Evolutionary conservation across 306 rosid genomes (phyloP), one percentile per base, ranked within the genome.

Genomic region (Dryas alaskensis): DNA sequence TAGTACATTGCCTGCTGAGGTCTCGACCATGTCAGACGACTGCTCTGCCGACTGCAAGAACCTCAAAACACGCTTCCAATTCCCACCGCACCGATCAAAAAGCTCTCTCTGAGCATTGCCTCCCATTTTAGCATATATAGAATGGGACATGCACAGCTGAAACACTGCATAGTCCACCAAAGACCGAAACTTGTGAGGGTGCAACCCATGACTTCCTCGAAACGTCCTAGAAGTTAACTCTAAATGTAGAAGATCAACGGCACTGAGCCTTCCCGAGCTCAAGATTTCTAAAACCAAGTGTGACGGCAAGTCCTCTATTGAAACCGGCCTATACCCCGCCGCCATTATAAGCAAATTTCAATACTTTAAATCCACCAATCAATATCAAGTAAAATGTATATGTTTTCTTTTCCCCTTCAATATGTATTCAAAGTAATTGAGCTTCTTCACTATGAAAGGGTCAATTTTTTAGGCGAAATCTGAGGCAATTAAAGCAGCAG

Each of bases 1-100:
- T 82, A 86, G 84, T 91, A 93, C 98, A 89, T 89, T 91, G 88
- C 97, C 97, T 89, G 93, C 84, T 67, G 97, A 85, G 68, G 98
- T 93, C 91, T 89, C 87, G 8, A 91, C 80, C 59, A 81, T 75
- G 76, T 78, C 85, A 68, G 90, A 86, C 12, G 96, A 88, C 72
- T 89, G 92, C 77, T 85, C 98, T 86, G 89, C 90, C 6, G 90
- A 85, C 51, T 88, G 90, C 90, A 93, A 86, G 88, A 91, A 93
- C 88, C 97, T 85, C 85, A 91, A 77, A 84, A 89, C 82, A 37
- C 94, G 84, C 80, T 93, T 93, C 97, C 98, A 93, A 60, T 86
- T 93, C 62, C 85, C 92, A 14, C 65, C 77, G 62, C 97, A 91
- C 63, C 97, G 93, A 73, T 86, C 91, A 72, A 77, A 84, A 67